A percentile compares a stretch with the other conserved stretches of the same genome.
These are phyloP conservation scores for Neurospora hispaniola DNA, from an alignment of 495 filamentous ascomycete genomes.

Conservation along the genomic window DNA sequence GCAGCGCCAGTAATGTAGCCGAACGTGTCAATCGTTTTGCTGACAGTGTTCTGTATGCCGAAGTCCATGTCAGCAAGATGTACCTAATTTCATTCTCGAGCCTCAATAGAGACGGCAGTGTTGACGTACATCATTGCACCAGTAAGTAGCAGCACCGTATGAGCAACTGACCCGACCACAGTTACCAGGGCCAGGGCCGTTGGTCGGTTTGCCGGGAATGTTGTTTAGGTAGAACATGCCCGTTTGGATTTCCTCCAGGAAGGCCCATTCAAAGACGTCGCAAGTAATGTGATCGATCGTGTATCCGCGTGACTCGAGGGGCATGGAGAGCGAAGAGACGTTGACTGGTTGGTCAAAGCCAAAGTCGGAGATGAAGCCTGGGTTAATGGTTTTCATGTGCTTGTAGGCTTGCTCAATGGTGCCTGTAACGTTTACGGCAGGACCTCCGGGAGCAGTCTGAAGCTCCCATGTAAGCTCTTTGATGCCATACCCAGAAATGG, in stretches of 20 bases:
- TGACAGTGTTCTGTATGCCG: background rate
- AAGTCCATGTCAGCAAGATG: background rate
- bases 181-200: constrained; percentile 12
- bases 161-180: constrained; percentile 20
- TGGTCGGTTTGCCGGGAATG: constrained; percentile 1
- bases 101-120: background rate
- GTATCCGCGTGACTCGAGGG: background rate
- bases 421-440: constrained; percentile 3
- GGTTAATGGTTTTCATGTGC: constrained; percentile 6
- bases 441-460: background rate
- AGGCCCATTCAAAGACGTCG: background rate
- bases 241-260: constrained; percentile 14
- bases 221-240: constrained; percentile 16
- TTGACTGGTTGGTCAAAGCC: background rate
- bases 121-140: constrained; percentile 23
- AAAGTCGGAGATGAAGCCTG: constrained; percentile 1
- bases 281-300: background rate
- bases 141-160: constrained; percentile 14
- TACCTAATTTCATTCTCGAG: too few relatives aligned
- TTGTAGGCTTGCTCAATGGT: constrained; percentile 6
- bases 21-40: background rate
- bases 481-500: background rate
- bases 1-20: background rate
- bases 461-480: background rate
- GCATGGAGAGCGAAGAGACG: background rate